These are phyloP conservation scores for Daucus carota DNA, from an alignment of 129 eudicot genomes.

Conservation along the genomic window DNA sequence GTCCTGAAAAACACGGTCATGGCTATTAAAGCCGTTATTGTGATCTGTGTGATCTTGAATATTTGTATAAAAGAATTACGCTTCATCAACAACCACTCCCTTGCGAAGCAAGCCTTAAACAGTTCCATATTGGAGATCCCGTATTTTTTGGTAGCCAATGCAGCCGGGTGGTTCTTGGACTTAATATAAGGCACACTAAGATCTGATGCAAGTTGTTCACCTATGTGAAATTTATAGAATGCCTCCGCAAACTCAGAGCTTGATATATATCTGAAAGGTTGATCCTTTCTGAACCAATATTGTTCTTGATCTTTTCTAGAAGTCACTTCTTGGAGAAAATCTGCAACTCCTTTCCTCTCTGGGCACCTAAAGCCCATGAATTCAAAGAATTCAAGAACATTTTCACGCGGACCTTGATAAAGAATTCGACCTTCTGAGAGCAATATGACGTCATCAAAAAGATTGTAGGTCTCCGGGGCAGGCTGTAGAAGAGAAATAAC, in stretches of 20 bases:
- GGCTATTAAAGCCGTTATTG: slow-evolving; percentile 45
- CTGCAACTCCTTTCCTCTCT: slow-evolving; percentile 69
- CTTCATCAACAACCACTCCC: slow-evolving; percentile 74
- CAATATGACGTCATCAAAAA: slow-evolving; percentile 71
- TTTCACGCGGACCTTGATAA: slow-evolving; percentile 66
- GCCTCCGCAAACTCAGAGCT: slow-evolving; percentile 35
- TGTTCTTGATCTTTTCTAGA: slow-evolving; percentile 78
- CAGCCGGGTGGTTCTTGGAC: slow-evolving; percentile 41
- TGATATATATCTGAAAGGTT: slow-evolving; percentile 49
- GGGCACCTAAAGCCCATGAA: slow-evolving; percentile 70
- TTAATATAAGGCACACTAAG: slow-evolving; percentile 44
- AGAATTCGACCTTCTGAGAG: slow-evolving; percentile 62
- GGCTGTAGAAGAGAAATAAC: slow-evolving; percentile 77
- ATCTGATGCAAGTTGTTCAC: slow-evolving; percentile 32
- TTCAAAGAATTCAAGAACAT: slow-evolving; percentile 57
- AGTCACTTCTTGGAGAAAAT: slow-evolving; percentile 72
- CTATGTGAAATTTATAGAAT: slow-evolving; percentile 42
- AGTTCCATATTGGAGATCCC: slow-evolving; percentile 54
- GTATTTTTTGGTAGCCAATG: slow-evolving; percentile 54
- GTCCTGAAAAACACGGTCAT: slow-evolving; percentile 64
- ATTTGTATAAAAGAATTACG: slow-evolving; percentile 54
- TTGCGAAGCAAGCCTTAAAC: slow-evolving; percentile 45
- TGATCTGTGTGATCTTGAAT: slow-evolving; percentile 63
- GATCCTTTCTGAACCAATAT: slow-evolving; percentile 54
- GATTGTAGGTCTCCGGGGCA: slow-evolving; percentile 66